These are phyloP conservation scores for Lentithecium fluviatile DNA, from an alignment of 495 filamentous ascomycete species.

Conservation along the genomic window DNA sequence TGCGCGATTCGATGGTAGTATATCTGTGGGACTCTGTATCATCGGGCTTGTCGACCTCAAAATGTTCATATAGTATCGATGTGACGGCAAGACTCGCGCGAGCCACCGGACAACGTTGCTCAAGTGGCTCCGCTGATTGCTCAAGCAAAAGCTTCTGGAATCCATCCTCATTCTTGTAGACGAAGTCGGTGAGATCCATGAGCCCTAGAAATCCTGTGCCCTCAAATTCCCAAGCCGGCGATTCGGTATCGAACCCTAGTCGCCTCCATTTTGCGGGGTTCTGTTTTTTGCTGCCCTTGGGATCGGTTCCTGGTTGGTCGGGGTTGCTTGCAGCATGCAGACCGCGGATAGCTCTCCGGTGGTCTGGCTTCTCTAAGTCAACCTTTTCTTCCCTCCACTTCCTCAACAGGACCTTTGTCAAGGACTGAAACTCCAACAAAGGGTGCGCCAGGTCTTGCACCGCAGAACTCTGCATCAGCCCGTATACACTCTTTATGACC, in stretches of 20 bases:
- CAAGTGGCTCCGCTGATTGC: slow-evolving; percentile 69
- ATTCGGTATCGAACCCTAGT: slow-evolving; percentile 89
- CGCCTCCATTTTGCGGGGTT: slow-evolving; percentile 93
- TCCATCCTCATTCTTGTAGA: slow-evolving; percentile 82
- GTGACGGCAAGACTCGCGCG: slow-evolving; percentile 86
- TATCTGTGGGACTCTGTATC: slow-evolving; percentile 78
- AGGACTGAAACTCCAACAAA: slow-evolving; percentile 86
- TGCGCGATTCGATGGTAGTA: slow-evolving; percentile 69
- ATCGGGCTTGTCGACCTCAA: slow-evolving; percentile 86
- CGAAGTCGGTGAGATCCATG: slow-evolving; percentile 96
- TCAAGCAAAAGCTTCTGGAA: slow-evolving; percentile 88
- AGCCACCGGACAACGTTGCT: slow-evolving; percentile 83
- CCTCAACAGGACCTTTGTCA: slow-evolving; percentile 84
- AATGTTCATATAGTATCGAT: slow-evolving; percentile 87
- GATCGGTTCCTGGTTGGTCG: slow-evolving; percentile 44
- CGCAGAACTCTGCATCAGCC: slow-evolving; percentile 86
- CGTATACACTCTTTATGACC: slow-evolving; percentile 86
- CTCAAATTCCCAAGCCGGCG: slow-evolving; percentile 79
- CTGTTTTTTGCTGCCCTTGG: slow-evolving; percentile 61
- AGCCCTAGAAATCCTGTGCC: slow-evolving; percentile 86
- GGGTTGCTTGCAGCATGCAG: slow-evolving; percentile 81
- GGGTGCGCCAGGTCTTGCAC: slow-evolving; percentile 93
- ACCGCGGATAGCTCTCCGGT: slow-evolving; percentile 80
- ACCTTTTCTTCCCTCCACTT: slow-evolving; percentile 88
- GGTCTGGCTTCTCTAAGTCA: slow-evolving; percentile 82